Conservation (phyloP, 2,329 filamentous ascomycete genomes). For the Aspergillus ochraceoroseus region DNA sequence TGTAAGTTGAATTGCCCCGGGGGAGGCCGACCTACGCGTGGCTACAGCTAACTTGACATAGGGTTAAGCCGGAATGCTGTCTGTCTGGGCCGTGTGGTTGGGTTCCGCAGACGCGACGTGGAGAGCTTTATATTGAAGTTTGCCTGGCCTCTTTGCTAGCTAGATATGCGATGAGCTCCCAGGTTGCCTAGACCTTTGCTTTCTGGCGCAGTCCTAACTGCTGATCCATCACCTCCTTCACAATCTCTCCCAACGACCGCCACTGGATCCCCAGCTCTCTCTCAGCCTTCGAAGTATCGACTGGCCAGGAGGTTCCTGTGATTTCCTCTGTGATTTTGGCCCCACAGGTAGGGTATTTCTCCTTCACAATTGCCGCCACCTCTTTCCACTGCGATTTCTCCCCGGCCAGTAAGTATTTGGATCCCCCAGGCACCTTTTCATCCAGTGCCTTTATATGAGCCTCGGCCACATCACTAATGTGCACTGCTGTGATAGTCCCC, state of each 20-base stretch:
- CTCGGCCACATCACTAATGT: slow-evolving; percentile 27
- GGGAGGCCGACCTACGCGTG: too few species aligned
- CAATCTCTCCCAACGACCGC: slow-evolving; percentile 20
- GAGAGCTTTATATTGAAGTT: too few species aligned
- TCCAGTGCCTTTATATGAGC: slow-evolving; percentile 25
- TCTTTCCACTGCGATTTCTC: slow-evolving; percentile 14
- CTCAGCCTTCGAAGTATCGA: slow-evolving; percentile 21
- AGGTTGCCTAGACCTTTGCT: not conserved
- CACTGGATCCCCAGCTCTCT: slow-evolving; percentile 23
- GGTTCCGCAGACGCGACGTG: too few species aligned
- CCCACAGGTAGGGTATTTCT: slow-evolving; percentile 16
- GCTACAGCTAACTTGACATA: too few species aligned
- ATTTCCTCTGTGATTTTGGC: slow-evolving; percentile 11
- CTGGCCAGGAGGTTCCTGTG: slow-evolving; percentile 1
- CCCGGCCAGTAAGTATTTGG: slow-evolving; percentile 20
- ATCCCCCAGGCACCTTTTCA: slow-evolving; percentile 17
- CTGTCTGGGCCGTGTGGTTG: too few species aligned
- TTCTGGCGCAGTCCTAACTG: slow-evolving; percentile 16
- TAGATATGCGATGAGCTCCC: too few species aligned
- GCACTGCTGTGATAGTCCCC: slow-evolving; percentile 15
- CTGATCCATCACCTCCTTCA: slow-evolving; percentile 23
- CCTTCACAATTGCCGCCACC: slow-evolving; percentile 17
- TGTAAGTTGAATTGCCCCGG: too few species aligned
- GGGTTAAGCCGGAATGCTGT: too few species aligned
- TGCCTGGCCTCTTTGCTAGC: too few species aligned